Evolutionary conservation across 116 monocot genomes (phyloP).

Genomic region (Zostera marina): DNA sequence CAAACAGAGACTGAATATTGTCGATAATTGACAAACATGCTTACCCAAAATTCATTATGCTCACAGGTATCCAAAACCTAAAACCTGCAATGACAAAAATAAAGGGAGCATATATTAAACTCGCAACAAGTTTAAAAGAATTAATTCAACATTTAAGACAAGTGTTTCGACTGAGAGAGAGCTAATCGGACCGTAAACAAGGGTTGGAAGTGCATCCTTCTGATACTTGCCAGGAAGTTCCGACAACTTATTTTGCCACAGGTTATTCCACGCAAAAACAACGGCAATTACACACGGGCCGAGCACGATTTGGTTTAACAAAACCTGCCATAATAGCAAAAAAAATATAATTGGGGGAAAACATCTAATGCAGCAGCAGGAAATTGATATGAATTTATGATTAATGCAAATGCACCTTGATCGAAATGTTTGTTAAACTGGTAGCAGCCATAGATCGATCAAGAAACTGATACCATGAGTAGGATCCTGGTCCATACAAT

Average conservation of each 20-base stretch:
- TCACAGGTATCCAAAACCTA: constrained; percentile 89
- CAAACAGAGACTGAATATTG: too few relatives aligned
- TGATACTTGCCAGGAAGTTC: constrained; percentile 69
- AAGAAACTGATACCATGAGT: constrained; percentile 80
- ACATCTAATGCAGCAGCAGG: neutral
- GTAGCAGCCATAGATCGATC: constrained; percentile 51
- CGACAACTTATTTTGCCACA: constrained; percentile 64
- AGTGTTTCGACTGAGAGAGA: neutral
- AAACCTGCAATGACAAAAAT: constrained; percentile 41
- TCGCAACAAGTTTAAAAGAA: neutral
- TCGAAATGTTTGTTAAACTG: constrained; percentile 42
- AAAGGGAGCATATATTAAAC: neutral
- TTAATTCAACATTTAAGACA: neutral
- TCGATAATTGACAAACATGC: too few relatives aligned
- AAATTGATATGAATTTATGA: too few relatives aligned
- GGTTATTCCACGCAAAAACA: constrained; percentile 91
- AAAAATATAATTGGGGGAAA: neutral
- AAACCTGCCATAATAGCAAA: constrained; percentile 35
- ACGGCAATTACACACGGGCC: constrained; percentile 96
- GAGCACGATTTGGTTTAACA: constrained; percentile 82
- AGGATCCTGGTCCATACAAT: constrained; percentile 86
- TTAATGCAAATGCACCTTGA: constrained; percentile 59
- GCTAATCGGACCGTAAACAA: constrained; percentile 49
- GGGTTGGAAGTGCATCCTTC: constrained; percentile 85
- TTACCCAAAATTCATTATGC: constrained; percentile 70